Conservation (phyloP, 768 basidiomycete species). For the Xerocomus potaroensis region DNA sequence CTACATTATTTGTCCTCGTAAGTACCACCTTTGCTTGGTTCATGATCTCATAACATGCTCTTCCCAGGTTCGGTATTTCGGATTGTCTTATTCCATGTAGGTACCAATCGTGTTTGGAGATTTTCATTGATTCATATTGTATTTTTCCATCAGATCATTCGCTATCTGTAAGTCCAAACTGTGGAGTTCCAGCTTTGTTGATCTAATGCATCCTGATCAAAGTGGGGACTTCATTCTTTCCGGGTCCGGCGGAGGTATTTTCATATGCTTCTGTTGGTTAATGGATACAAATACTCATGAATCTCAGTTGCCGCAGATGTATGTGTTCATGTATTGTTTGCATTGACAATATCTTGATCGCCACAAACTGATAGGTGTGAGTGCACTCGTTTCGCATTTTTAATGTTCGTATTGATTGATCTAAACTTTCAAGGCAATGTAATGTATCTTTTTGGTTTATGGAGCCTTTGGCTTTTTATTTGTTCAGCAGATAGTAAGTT, state of each 20-base stretch:
- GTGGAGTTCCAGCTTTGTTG: background rate
- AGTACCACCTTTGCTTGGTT: no score
- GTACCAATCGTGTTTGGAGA: background rate
- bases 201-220: background rate
- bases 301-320: background rate
- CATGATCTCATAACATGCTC: no score
- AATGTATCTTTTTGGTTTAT: background rate
- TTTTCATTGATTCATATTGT: no score
- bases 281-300: background rate
- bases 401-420: no score
- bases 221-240: background rate
- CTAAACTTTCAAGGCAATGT: background rate
- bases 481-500: background rate
- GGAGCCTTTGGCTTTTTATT: background rate
- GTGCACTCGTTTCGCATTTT: no score
- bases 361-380: background rate
- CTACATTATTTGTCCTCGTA: conserved; percentile 8
- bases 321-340: background rate
- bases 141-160: background rate
- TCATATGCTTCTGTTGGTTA: background rate
- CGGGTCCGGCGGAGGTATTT: no score
- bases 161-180: background rate
- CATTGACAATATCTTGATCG: background rate
- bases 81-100: background rate
- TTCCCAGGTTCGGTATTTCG: background rate